A percentile compares a stretch with the other conserved stretches of the same genome.
Conservation (phyloP, 1,284 basidiomycete genomes). For the Cryptococcus sp. region DNA sequence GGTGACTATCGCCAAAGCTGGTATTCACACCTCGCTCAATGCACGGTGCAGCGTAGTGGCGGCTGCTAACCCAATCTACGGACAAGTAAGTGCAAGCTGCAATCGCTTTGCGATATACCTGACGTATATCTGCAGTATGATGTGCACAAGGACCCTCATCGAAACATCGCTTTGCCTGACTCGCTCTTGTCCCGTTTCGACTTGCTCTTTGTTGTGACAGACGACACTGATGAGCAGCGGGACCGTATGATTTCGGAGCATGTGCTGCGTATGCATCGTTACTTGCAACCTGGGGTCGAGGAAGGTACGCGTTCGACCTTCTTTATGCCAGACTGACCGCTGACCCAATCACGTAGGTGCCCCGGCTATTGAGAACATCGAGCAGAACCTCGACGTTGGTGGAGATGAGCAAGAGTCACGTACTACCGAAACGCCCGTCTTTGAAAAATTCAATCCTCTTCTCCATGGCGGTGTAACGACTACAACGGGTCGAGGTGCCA, state of each 20-base stretch:
- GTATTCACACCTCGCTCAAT: slow-evolving; percentile 97
- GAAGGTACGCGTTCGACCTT: slow-evolving; percentile 63
- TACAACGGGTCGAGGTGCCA: slow-evolving; percentile 61
- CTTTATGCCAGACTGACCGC: not conserved
- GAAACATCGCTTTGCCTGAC: slow-evolving; percentile 97
- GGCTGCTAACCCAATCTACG: slow-evolving; percentile 98
- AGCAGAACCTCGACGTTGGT: slow-evolving; percentile 84
- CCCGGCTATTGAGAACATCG: slow-evolving; percentile 82
- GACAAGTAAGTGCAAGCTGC: slow-evolving; percentile 66
- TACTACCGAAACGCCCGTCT: slow-evolving; percentile 70
- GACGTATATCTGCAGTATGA: slow-evolving; percentile 70
- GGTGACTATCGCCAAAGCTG: slow-evolving; percentile 98
- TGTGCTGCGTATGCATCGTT: slow-evolving; percentile 95
- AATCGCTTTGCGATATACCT: not conserved
- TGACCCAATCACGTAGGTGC: slow-evolving; percentile 49
- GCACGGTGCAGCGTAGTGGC: slow-evolving; percentile 97
- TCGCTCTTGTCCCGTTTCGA: slow-evolving; percentile 99
- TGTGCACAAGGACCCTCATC: slow-evolving; percentile 98
- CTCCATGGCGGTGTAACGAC: slow-evolving; percentile 79
- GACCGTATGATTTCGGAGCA: slow-evolving; percentile 97
- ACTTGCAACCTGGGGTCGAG: slow-evolving; percentile 92
- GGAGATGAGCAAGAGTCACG: slow-evolving; percentile 60
- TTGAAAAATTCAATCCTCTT: slow-evolving; percentile 95
- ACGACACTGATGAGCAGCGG: slow-evolving; percentile 93
- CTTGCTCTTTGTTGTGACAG: slow-evolving; percentile 95